phyloP scores from a whole-genome alignment of 805 yeast species.

The Priceomyces fermenticarens region DNA sequence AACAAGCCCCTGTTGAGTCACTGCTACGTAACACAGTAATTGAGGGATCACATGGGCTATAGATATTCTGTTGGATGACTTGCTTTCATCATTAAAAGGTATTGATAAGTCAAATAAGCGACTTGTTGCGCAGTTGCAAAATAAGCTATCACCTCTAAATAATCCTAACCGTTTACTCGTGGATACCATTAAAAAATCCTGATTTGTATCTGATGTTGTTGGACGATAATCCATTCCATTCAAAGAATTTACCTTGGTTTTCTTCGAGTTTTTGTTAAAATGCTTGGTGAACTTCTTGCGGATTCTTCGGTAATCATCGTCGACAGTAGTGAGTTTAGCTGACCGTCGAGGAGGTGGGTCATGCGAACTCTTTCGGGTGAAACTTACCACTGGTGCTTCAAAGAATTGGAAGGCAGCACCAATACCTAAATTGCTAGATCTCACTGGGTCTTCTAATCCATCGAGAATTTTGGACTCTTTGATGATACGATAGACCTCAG shows the following conservation, averaged over 20 bases:
- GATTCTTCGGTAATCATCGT: conserved; percentile 34
- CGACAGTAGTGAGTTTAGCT: conserved; percentile 20
- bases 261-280: neutral
- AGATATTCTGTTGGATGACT: conserved; percentile 33
- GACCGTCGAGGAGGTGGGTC: neutral
- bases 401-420: conserved; percentile 34
- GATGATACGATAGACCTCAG: conserved; percentile 24
- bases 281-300: conserved; percentile 18
- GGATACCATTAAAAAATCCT: conserved; percentile 30
- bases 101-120: conserved; percentile 37
- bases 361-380: conserved; percentile 6
- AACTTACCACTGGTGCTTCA: conserved; percentile 20
- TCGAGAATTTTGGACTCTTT: conserved; percentile 42
- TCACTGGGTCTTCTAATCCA: conserved; percentile 35
- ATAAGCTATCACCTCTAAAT: conserved; percentile 42
- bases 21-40: conserved; percentile 32
- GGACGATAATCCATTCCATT: conserved; percentile 10
- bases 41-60: conserved; percentile 34
- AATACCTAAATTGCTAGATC: conserved; percentile 34
- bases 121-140: conserved; percentile 47
- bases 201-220: conserved; percentile 3
- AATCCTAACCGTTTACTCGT: conserved; percentile 45
- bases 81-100: conserved; percentile 35
- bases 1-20: conserved; percentile 36
- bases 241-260: conserved; percentile 8